A percentile compares a stretch with the other conserved stretches of the same genome.
Conservation (phyloP, 2,329 filamentous ascomycete genomes). For the Fusarium chlamydosporum region DNA sequence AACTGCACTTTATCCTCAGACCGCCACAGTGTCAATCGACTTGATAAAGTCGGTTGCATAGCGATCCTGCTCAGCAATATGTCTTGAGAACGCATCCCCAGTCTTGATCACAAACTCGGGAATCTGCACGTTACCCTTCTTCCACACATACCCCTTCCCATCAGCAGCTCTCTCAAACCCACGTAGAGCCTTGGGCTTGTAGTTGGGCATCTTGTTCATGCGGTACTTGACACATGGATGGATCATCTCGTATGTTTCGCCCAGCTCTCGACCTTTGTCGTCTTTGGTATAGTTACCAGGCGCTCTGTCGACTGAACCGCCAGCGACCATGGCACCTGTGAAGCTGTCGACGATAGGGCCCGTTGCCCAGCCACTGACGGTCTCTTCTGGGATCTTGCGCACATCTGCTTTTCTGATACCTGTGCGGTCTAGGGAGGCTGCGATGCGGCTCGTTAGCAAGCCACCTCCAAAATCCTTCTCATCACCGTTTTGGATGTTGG, state of each 20-base stretch:
- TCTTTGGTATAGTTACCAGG: conserved; percentile 42
- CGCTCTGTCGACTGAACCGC: conserved; percentile 28
- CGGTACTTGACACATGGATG: conserved; percentile 47
- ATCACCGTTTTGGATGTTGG: conserved; percentile 30
- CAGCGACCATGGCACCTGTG: conserved; percentile 39
- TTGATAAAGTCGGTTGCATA: conserved; percentile 37
- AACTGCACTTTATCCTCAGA: not conserved
- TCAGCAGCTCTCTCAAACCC: conserved; percentile 33
- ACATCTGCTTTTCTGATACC: conserved; percentile 38
- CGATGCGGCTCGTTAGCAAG: conserved; percentile 28
- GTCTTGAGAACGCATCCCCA: conserved; percentile 38
- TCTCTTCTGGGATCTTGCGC: conserved; percentile 35
- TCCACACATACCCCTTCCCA: conserved; percentile 36
- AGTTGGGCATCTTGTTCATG: conserved; percentile 37
- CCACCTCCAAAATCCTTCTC: conserved; percentile 39
- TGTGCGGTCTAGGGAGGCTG: conserved; percentile 25
- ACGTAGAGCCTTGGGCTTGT: conserved; percentile 40
- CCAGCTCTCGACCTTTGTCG: conserved; percentile 23
- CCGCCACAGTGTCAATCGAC: conserved; percentile 28
- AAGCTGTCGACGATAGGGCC: conserved; percentile 49
- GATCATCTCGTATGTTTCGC: conserved; percentile 42
- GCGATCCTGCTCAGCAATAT: conserved; percentile 37
- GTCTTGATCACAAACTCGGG: conserved; percentile 46
- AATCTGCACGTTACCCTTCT: conserved; percentile 31
- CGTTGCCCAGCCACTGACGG: conserved; percentile 45